A percentile compares a stretch with the other conserved stretches of the same genome.
Evolutionary conservation across 305 asterid species (phyloP).

Genomic region (Andrographis paniculata): DNA sequence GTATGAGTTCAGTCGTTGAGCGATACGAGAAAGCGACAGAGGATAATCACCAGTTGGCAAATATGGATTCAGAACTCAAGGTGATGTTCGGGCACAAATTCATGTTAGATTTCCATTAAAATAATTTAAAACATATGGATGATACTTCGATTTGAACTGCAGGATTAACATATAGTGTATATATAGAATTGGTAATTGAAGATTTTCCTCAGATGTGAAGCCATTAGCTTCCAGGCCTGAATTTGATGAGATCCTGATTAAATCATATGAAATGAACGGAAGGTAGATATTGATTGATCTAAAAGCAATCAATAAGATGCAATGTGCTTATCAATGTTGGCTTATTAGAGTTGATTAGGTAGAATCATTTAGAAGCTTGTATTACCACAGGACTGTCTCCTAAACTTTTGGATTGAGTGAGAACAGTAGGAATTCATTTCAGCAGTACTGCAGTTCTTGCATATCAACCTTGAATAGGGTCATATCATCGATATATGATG

Average conservation of each 20-base stretch:
- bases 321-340: no score
- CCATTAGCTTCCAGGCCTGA: background rate
- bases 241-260: background rate
- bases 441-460: no score
- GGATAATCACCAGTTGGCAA: background rate
- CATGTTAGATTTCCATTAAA: background rate
- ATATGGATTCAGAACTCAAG: background rate
- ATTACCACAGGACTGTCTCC: no score
- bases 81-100: background rate
- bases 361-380: no score
- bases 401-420: no score
- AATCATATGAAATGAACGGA: background rate
- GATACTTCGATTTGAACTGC: background rate
- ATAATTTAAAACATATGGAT: background rate
- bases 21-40: background rate
- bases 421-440: no score
- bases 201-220: background rate
- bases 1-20: conserved; percentile 3
- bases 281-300: background rate
- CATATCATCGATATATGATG: no score
- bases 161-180: background rate
- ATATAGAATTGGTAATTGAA: no score
- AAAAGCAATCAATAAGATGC: no score
- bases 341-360: no score
- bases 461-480: no score